These are phyloP conservation scores for Bryoglossum gracile DNA, from an alignment of 495 filamentous ascomycete genomes.

Conservation along the genomic window DNA sequence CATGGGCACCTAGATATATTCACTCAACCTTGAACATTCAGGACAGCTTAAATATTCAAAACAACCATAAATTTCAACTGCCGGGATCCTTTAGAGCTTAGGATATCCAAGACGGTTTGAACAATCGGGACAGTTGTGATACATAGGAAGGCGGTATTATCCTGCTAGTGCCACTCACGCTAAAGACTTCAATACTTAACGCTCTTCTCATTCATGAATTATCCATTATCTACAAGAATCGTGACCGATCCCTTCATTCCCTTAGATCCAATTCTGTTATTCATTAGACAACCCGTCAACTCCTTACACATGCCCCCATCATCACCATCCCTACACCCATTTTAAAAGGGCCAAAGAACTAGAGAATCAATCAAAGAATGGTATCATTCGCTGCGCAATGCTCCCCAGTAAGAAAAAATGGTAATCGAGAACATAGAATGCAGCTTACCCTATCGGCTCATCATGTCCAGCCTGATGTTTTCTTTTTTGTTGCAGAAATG, in stretches of 20 bases:
- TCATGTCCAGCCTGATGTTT: not conserved
- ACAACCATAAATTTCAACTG: no score
- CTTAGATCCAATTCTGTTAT: not conserved
- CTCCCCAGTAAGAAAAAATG: constrained; percentile 3
- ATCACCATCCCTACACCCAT: not conserved
- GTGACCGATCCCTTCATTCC: constrained; percentile 1
- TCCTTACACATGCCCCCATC: not conserved
- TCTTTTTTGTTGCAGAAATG: not conserved
- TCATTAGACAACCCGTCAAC: not conserved
- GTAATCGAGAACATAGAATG: no score
- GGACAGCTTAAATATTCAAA: no score
- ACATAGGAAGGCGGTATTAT: no score
- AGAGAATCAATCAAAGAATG: constrained; percentile 22
- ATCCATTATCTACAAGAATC: not conserved
- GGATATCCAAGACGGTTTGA: no score
- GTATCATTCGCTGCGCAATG: constrained; percentile 25
- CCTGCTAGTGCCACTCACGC: no score
- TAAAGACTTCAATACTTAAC: no score
- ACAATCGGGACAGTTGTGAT: no score
- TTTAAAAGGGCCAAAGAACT: not conserved
- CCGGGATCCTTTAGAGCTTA: no score
- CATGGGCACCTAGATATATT: no score
- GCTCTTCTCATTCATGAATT: no score
- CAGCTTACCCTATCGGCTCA: not conserved
- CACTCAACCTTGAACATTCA: no score